phyloP scores from a whole-genome alignment of 2,329 filamentous ascomycete genomes.

The Fusarium liriodendri region DNA sequence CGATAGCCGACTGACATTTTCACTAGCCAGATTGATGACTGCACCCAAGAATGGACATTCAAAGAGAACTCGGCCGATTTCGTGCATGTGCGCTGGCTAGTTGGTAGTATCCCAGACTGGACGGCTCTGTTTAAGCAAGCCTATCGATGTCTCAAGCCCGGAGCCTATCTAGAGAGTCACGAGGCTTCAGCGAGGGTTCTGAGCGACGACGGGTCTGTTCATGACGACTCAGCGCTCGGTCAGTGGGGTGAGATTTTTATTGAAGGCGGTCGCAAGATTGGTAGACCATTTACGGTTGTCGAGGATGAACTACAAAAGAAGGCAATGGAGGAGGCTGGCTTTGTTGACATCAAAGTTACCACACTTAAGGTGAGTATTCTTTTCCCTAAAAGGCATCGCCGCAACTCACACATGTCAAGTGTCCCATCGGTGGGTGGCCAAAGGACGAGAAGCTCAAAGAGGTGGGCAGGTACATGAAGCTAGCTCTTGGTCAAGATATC shows the following conservation, averaged over 20 bases:
- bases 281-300: not conserved
- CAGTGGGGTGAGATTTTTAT: not conserved
- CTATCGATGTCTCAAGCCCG: not conserved
- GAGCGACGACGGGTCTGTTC: not conserved
- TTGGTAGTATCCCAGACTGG: not conserved
- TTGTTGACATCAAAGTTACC: not conserved
- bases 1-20: not conserved
- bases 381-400: not conserved
- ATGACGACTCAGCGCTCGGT: not conserved
- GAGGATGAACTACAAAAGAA: not conserved
- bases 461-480: not conserved
- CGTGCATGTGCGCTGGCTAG: not conserved
- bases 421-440: not conserved
- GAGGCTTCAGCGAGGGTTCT: not conserved
- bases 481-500: not conserved
- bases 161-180: not conserved
- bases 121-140: not conserved
- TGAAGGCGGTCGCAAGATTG: not conserved
- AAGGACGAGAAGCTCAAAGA: not conserved
- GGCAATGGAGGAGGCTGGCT: not conserved
- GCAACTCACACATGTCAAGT: not conserved
- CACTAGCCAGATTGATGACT: slow-evolving; percentile 40
- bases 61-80: not conserved
- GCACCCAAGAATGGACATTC: slow-evolving; percentile 41
- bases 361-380: not conserved